Base-by-base conservation (phyloP, 139 green algal genomes). In the Micractinium sp. region DNA sequence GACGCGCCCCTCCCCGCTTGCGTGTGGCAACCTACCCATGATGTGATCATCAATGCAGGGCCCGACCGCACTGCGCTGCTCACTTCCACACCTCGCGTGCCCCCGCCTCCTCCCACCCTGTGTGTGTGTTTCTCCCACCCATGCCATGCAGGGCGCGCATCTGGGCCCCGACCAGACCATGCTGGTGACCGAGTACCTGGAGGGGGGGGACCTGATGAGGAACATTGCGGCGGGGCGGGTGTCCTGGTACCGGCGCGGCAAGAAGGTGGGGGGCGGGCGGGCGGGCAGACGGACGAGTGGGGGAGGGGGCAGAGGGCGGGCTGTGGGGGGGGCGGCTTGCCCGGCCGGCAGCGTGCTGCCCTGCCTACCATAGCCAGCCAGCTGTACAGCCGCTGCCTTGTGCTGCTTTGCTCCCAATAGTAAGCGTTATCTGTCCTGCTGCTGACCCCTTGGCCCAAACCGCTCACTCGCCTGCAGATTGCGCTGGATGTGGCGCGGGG, bases 171-270 rank as follows among this genome's bases (percentile, higher is more conserved):
- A 89, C 69, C 61, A 67, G 35, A 93, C 91, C 12, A 89, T 94
- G 76, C 79, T 95, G 71, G 91, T 95, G 31, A 93, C 79, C 31
- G 93, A 93, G 60, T 90, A 89, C 73, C 76, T 93, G 87, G 90
- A 94, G 61, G 82, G 86, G 2, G 93, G 93, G 16, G 88, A 95
- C 88, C 69, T 95, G 86, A 86, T 71, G 33, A 84, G 80, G 31
- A 90, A 90, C 75, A 90, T 93, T 13, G 35, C 74, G 0, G 83
- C 82, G 1, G 83, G 87, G 27, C 79, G 90, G 27, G 87, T 93
- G 13, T 71, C 63, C 9, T 93, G 91, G 91, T 88, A 63, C 53
- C 63, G 73, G 31, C 47, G 87, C 5, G 86, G 86, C 31, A 71
- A 47, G 23, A 89, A 90, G 82, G 82, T 86, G 82, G 23, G 78